Percentiles rank a stretch among this genome's conserved stretches.
These are phyloP conservation scores for Ajuga reptans DNA, from an alignment of 305 asterid species.

Conservation along the genomic window DNA sequence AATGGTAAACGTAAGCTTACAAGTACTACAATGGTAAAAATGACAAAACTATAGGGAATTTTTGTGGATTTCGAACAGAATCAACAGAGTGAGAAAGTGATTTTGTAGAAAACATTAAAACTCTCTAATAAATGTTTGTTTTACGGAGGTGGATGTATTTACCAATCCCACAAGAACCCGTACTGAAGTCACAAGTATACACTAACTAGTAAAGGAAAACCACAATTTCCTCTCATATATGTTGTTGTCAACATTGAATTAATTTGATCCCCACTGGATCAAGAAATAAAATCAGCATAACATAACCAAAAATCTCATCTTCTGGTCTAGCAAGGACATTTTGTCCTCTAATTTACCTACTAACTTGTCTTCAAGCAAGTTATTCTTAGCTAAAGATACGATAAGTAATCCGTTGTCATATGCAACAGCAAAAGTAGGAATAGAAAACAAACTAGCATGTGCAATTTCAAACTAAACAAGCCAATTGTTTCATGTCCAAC, in stretches of 20 bases:
- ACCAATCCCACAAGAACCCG: background rate
- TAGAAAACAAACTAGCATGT: background rate
- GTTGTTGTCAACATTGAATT: background rate
- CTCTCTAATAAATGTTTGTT: background rate
- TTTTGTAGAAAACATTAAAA: too few species aligned
- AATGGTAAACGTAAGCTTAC: too few species aligned
- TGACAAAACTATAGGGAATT: too few species aligned
- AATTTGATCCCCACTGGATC: background rate
- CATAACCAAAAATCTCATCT: background rate
- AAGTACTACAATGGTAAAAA: too few species aligned
- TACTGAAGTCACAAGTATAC: background rate
- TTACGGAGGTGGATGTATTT: background rate
- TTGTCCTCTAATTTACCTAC: background rate
- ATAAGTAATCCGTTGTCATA: background rate
- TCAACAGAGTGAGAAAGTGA: too few species aligned
- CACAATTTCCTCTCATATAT: background rate
- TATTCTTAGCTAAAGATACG: background rate
- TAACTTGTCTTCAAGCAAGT: conserved; percentile 8
- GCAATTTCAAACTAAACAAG: background rate
- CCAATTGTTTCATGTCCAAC: conserved; percentile 2
- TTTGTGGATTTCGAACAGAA: too few species aligned
- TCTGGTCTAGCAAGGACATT: background rate
- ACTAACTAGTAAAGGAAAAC: background rate
- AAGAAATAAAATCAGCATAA: background rate
- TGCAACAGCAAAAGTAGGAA: background rate